Evolutionary conservation across 768 basidiomycete genomes (phyloP), one percentile per base, ranked within the genome.

Genomic region (Macrolepiota albuminosa): DNA sequence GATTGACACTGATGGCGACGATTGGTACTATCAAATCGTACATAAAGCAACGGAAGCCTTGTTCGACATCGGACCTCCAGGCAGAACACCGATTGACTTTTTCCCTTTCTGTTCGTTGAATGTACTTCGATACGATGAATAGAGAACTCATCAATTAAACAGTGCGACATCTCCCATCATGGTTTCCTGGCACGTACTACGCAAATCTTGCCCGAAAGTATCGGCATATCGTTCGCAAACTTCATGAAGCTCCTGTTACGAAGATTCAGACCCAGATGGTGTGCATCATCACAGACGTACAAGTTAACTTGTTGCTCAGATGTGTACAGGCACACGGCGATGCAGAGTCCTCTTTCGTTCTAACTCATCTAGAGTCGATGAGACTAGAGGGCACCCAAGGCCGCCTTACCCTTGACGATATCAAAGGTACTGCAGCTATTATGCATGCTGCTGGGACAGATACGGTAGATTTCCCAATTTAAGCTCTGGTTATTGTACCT

Each of bases 141-240:
- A 6, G 6, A 13, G 4, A 42, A 7, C 18, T 40, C 18, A 31
- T 40, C 47, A 18, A 16, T 13, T 36, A n/a, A n/a, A 11, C 42
- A 64, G 63, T 66, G 13, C 40, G 43, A 53, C 36, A 64, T 54
- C 55, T 64, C 11, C 63, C 64, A 14, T 60, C 61, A 0, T 67
- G 63, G 60, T 64, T 66, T 31, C 66, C 66, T 10, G 64, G 59
- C 6, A 55, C 59, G 10, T 56, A 54, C 45, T 62, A 61, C 29
- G 63, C 58, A 16, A 47, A 39, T 9, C 54, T 60, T 50, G 63
- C 61, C 11, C 51, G 64, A 10, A 58, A 50, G 16, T 42, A 48
- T 21, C 51, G 47, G n/a, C 34, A 56, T 29, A 3, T 36, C 18
- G 45, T 62, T 9, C 39, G 42, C 31, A 37, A 21, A 39, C 54